Base-by-base conservation (phyloP, 1,139 yeast genomes). In the Zygosaccharomyces sapae region DNA sequence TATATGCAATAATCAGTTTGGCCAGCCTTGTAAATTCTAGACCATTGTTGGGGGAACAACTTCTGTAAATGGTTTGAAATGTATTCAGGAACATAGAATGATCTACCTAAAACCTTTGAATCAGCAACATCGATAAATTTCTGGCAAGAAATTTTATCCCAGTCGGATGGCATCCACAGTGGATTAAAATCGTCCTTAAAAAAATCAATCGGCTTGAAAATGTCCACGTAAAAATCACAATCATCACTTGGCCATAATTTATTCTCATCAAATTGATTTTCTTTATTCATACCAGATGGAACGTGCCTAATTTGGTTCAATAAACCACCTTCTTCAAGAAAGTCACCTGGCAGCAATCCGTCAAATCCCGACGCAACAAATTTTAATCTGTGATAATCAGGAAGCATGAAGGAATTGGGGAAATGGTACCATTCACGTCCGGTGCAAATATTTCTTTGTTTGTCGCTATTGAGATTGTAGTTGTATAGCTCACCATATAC, bases 381-480 rank as follows among this genome's bases (percentile, higher is more conserved):
- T 56, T 71, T 71, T 25, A 88, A 68, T 51, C 96, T 71, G 49
- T 72, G 71, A 49, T 76, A 69, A 31, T 76, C 73, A 1, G 86
- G 83, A 20, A 90, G 69, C 61, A 89, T 86, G 63, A 89, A 85
- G 0, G 97, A 89, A 1, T 86, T 81, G 9, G 97, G 97, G 68
- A 72, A 90, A 61, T 92, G 86, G 61, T 88, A 88, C 97, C 97
- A 90, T 68, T 92, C 97, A 51, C 95, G 77, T 2, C 96, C 97
- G 19, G 86, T 74, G 64, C 97, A 92, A 0, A 90, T 83, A 55
- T 80, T 83, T 3, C 72, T 70, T 1, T 55, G 22, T 0, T 52
- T 49, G n/a, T 43, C 35, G 1, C 40, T 38, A 22, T 67, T 69
- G 0, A 48, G 27, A 9, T 38, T 46, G 18, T 24, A 41, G 20